These are phyloP conservation scores for Coemansia sp. DNA, from an alignment of 192 early-diverging fungal genomes.

Conservation along the genomic window DNA sequence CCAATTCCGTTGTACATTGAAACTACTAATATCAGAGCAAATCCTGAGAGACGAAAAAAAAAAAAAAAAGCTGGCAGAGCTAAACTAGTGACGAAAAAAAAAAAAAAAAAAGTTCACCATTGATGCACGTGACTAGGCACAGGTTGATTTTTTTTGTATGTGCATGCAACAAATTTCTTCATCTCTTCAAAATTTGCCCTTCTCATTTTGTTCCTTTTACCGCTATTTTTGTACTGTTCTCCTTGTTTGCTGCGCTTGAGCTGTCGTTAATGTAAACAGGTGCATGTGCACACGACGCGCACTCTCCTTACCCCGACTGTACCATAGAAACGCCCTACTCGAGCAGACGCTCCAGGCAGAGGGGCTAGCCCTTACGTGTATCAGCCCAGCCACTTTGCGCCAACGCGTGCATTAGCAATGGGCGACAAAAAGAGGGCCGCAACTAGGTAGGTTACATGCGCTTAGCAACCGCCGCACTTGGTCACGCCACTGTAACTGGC, in stretches of 20 bases:
- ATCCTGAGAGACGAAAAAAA: background rate
- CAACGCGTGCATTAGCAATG: slow-evolving; percentile 6
- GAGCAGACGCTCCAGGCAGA: background rate
- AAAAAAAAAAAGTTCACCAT: background rate
- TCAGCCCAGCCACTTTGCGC: background rate
- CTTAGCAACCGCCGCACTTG: background rate
- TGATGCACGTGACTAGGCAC: background rate
- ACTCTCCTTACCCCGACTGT: background rate
- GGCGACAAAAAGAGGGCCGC: slow-evolving; percentile 6
- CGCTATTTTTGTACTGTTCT: background rate
- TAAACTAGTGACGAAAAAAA: background rate
- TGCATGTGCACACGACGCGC: slow-evolving; percentile 6
- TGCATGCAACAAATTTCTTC: background rate
- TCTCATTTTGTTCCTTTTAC: background rate
- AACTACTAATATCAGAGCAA: background rate
- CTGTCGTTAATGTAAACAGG: slow-evolving; percentile 1
- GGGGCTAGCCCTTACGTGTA: background rate
- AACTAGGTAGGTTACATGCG: background rate
- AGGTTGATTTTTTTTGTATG: slow-evolving; percentile 1
- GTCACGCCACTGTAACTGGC: background rate
- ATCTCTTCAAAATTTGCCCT: background rate
- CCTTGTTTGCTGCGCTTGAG: background rate
- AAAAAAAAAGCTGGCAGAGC: background rate
- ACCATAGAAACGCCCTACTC: background rate
- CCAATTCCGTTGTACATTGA: slow-evolving; percentile 81